Percentiles rank a stretch among this genome's conserved stretches.
Evolutionary conservation across 2,329 filamentous ascomycete genomes (phyloP).

Genomic region (Tolypocladium inflatum): DNA sequence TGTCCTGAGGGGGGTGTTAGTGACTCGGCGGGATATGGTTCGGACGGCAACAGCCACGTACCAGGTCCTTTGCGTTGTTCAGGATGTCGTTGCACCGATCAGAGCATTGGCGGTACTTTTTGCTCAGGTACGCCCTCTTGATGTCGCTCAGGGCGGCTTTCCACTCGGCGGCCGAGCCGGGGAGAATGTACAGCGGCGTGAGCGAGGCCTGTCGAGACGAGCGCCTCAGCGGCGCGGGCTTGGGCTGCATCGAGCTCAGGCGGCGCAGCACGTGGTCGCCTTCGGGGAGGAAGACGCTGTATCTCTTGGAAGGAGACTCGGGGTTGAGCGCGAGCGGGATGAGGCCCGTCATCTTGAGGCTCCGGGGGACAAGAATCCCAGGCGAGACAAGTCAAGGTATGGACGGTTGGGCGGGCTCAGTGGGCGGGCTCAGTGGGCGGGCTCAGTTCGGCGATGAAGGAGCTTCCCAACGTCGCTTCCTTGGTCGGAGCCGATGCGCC

Average conservation of each 20-base stretch:
- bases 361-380: background rate
- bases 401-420: too few relatives aligned
- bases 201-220: conserved; percentile 1
- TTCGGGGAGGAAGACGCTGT: background rate
- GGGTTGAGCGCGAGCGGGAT: conserved; percentile 20
- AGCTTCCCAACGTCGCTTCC: background rate
- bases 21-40: background rate
- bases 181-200: conserved; percentile 20
- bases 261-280: background rate
- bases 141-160: conserved; percentile 38
- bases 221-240: conserved; percentile 4
- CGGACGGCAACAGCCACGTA: conserved; percentile 17
- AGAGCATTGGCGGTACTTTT: conserved; percentile 43
- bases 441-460: background rate
- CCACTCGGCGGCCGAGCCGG: conserved; percentile 41
- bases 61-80: conserved; percentile 33
- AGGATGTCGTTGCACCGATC: conserved; percentile 43
- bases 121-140: conserved; percentile 42
- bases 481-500: background rate
- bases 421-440: too few relatives aligned
- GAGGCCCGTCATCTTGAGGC: conserved; percentile 16
- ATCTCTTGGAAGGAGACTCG: conserved; percentile 1
- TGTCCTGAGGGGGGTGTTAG: conserved; percentile 13
- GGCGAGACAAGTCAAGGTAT: background rate
- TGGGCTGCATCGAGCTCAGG: background rate